Evolutionary conservation across 2,329 filamentous ascomycete genomes (phyloP), one percentile per base, ranked within the genome.

Genomic region (Ceratocystis ficicola): DNA sequence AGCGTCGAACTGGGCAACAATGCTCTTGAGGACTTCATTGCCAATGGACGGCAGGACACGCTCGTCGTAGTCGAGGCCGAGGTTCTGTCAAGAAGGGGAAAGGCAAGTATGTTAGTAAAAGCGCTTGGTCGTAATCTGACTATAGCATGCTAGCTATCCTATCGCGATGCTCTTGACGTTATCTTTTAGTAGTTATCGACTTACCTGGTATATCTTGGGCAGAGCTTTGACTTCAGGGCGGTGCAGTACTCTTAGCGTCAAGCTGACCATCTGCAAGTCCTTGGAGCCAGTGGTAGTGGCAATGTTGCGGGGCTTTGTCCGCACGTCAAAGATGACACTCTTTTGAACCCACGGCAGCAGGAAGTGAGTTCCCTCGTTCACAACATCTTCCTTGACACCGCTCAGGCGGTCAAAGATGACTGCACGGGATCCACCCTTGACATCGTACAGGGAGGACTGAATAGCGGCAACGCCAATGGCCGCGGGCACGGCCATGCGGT

Each of bases 211-310:
- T 73, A 99, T 99, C 80, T 93, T 95, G 68, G 94, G 95, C 74
- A 99, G 80, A 72, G 87, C 85, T 81, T 90, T 86, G 72, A 99
- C 93, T 66, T 96, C 93, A 5, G 95, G 94, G 72, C 95, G 84
- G 79, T 97, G 93, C 76, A 99, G 78, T 70, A 99, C 94, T 77
- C 94, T 85, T 75, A 99, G 83, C 65, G 94, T 99, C 82, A 99
- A 83, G 83, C 91, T 96, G 73, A 99, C 94, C 94, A 99, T 99
- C 81, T 99, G 94, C 82, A 99, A 78, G 79, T 99, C 94, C 85
- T 99, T 99, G 83, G 88, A 93, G 67, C 94, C 94, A 12, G 94
- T 99, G 28, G 94, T 99, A 32, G 94, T 99, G 70, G 89, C 90
- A 75, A 99, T 97, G 76, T 96, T 97, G 74, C 94, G 85, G 69